Evolutionary conservation across 2,329 filamentous ascomycete genomes (phyloP).

Genomic region (Cylindrodendrum hubeiense): DNA sequence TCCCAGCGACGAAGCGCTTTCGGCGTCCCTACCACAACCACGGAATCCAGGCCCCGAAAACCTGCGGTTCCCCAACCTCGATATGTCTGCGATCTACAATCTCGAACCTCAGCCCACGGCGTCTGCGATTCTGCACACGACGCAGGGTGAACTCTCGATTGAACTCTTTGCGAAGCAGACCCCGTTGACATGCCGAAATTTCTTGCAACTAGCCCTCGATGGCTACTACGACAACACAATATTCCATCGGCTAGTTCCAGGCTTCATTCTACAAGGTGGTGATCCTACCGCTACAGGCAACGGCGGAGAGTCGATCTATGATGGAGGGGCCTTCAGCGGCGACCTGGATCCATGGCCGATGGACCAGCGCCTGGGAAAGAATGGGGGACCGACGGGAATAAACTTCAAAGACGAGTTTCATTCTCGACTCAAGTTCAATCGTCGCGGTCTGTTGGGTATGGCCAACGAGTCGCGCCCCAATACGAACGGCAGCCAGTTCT

Average conservation of each 20-base stretch:
- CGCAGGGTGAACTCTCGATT: slow-evolving; percentile 87
- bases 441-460: slow-evolving; percentile 93
- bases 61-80: background rate
- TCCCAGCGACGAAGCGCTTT: background rate
- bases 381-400: slow-evolving; percentile 69
- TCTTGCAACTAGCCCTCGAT: slow-evolving; percentile 93
- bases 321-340: slow-evolving; percentile 80
- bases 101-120: slow-evolving; percentile 95
- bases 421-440: slow-evolving; percentile 90
- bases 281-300: slow-evolving; percentile 94
- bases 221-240: slow-evolving; percentile 95
- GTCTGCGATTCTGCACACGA: slow-evolving; percentile 91
- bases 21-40: background rate
- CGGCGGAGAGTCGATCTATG: slow-evolving; percentile 92
- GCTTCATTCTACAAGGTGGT: slow-evolving; percentile 94
- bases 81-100: slow-evolving; percentile 92
- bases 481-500: slow-evolving; percentile 96
- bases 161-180: slow-evolving; percentile 97
- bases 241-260: slow-evolving; percentile 92
- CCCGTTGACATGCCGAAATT: slow-evolving; percentile 92
- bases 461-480: slow-evolving; percentile 84
- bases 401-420: slow-evolving; percentile 90
- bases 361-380: slow-evolving; percentile 72
- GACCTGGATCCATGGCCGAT: slow-evolving; percentile 80
- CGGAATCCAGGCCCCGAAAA: background rate